phyloP scores from a whole-genome alignment of 2,329 filamentous ascomycete species.

The Fusarium torreyae region DNA sequence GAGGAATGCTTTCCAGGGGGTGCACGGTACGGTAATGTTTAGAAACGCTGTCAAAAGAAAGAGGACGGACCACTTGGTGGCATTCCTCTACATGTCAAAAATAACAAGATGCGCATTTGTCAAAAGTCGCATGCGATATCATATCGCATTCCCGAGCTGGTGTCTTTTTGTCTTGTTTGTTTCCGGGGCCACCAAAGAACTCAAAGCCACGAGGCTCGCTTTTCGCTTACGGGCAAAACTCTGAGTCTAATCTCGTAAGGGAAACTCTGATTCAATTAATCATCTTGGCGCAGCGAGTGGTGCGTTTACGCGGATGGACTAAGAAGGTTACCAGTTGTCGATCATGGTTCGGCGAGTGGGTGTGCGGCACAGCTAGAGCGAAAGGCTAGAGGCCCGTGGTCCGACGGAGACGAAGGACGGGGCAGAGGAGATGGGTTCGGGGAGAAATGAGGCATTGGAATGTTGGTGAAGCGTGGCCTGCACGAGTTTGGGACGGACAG shows the following conservation, averaged over 20 bases:
- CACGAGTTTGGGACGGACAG: slow-evolving; percentile 14
- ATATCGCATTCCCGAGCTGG: slow-evolving; percentile 20
- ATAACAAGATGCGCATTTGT: slow-evolving; percentile 15
- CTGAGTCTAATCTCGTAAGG: slow-evolving; percentile 14
- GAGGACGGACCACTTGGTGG: slow-evolving; percentile 27
- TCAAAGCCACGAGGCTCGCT: slow-evolving; percentile 9
- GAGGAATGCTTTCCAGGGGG: slow-evolving; percentile 10
- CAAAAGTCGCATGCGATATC: slow-evolving; percentile 8
- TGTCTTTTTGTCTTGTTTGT: slow-evolving; percentile 14
- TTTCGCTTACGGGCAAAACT: slow-evolving; percentile 1
- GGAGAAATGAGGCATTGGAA: slow-evolving; percentile 43
- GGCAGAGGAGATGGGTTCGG: slow-evolving; percentile 45
- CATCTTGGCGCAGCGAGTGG: slow-evolving; percentile 14
- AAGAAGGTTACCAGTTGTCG: slow-evolving; percentile 32
- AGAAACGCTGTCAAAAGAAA: neutral
- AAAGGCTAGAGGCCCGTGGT: slow-evolving; percentile 16
- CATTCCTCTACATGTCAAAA: slow-evolving; percentile 17
- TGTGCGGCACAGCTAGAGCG: slow-evolving; percentile 24
- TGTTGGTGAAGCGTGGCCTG: slow-evolving; percentile 30
- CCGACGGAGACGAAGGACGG: slow-evolving; percentile 8
- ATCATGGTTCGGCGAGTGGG: slow-evolving; percentile 46
- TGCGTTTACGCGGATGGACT: slow-evolving; percentile 14
- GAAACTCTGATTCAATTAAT: neutral
- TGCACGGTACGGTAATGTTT: neutral
- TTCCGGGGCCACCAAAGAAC: neutral